A percentile compares a stretch with the other conserved stretches of the same genome.
These are phyloP conservation scores for Umbelopsis ramanniana DNA, from an alignment of 192 early-diverging fungal species.

Conservation along the genomic window DNA sequence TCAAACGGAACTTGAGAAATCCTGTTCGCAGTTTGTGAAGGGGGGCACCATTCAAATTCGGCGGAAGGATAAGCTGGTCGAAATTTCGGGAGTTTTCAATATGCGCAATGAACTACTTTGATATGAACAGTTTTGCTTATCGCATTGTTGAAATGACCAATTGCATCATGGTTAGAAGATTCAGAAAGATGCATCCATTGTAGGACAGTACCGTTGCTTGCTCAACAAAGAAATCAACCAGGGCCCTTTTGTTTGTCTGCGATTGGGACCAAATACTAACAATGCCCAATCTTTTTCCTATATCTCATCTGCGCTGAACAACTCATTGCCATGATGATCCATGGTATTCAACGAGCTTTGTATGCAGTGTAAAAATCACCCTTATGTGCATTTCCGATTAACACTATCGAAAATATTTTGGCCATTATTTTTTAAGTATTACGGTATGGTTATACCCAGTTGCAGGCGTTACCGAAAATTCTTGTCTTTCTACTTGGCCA, in stretches of 20 bases:
- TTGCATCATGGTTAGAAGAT: conserved; percentile 3
- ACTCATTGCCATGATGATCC: not conserved
- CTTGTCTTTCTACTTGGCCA: not conserved
- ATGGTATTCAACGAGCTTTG: not conserved
- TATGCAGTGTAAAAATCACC: not conserved
- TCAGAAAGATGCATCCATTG: not conserved
- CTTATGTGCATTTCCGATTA: not conserved
- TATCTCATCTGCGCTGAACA: not conserved
- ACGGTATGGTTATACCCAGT: too few relatives aligned
- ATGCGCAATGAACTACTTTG: too few relatives aligned
- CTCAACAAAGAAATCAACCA: not conserved
- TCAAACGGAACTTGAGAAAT: conserved; percentile 7
- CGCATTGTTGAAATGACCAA: not conserved
- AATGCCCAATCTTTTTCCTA: not conserved
- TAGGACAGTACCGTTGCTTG: too few relatives aligned
- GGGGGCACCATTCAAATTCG: not conserved
- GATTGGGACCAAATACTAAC: not conserved
- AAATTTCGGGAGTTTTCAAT: too few relatives aligned
- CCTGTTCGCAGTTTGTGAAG: not conserved
- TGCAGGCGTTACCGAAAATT: not conserved
- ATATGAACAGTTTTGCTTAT: too few relatives aligned
- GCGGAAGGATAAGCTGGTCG: too few relatives aligned
- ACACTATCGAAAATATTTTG: not conserved
- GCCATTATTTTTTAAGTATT: not conserved
- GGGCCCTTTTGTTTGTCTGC: not conserved